A percentile compares a stretch with the other conserved stretches of the same genome.
Evolutionary conservation across 2,329 filamentous ascomycete species (phyloP).

Genomic region (Colletotrichum abscissum): DNA sequence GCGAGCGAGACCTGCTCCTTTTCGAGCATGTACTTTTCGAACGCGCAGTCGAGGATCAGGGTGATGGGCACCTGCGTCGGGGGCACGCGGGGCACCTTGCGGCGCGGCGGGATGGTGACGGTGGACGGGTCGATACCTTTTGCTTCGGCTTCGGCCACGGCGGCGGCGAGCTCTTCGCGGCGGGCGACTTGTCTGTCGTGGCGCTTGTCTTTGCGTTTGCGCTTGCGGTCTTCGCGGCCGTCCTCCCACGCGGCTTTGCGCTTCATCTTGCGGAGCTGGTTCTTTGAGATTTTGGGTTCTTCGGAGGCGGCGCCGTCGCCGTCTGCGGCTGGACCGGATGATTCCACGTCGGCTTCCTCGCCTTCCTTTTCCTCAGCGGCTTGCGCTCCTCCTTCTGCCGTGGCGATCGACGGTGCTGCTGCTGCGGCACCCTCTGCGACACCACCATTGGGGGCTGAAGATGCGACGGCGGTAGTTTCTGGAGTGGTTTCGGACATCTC

Average conservation of each 20-base stretch:
- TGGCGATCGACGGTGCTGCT: neutral
- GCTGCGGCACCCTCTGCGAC: neutral
- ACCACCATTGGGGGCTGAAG: constrained; percentile 18
- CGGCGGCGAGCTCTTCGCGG: constrained; percentile 60
- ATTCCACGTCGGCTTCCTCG: neutral
- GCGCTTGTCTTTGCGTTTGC: constrained; percentile 66
- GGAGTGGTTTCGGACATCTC: constrained; percentile 3
- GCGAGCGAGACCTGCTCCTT: constrained; percentile 86
- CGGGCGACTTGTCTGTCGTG: constrained; percentile 59
- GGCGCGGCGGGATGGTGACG: constrained; percentile 38
- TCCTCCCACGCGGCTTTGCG: constrained; percentile 82
- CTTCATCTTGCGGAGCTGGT: constrained; percentile 82
- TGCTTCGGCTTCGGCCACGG: constrained; percentile 56
- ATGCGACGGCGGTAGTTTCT: neutral
- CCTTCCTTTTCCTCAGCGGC: neutral
- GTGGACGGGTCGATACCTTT: constrained; percentile 55
- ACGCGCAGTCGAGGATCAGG: constrained; percentile 90
- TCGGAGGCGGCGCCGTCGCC: neutral
- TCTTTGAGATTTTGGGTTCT: constrained; percentile 75
- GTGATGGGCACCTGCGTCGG: constrained; percentile 76
- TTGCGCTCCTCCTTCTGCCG: constrained; percentile 5
- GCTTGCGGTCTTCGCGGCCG: constrained; percentile 68
- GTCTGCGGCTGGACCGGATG: neutral
- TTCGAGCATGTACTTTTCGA: constrained; percentile 89
- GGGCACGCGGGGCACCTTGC: constrained; percentile 47